Evolutionary conservation across 805 yeast species (phyloP), one percentile per base, ranked within the genome.

Genomic region (Schwanniomyces yamadae): DNA sequence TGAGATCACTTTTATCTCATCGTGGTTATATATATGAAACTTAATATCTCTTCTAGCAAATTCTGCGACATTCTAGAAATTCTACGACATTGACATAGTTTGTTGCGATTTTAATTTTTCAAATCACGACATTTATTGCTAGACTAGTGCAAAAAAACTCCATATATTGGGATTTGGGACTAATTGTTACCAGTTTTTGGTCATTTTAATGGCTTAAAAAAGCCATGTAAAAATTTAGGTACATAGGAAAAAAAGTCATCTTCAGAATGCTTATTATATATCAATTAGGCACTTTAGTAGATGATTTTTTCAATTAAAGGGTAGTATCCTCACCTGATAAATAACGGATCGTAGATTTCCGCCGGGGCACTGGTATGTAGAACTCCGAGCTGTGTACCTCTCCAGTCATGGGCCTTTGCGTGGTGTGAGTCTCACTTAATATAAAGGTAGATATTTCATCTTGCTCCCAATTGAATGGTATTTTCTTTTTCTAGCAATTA

Each of bases 311-410:
- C n/a, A n/a, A 15, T 27, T 20, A 27, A 13, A 15, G 15, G 16
- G 10, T 20, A 10, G 17, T 32, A 12, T 8, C 3, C 29, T 32
- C 35, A 32, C 35, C 35, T 32, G 35, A 32, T 32, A 32, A 16
- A 14, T 19, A 23, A 33, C 41, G 37, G 41, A 14, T 23, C 17
- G 29, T 28, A 33, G 33, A 28, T 9, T 28, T 36, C 40, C 40
- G 40, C 40, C 35, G 40, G 40, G 38, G 38, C 20, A 17, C 29
- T 6, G 12, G n/a, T 13, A n/a, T 23, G 5, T 16, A 17, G 6
- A 31, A 28, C 23, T 28, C 31, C 31, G 31, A 28, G 31, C 23
- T 8, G 12, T n/a, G n/a, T n/a, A n/a, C n/a, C n/a, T n/a, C n/a
- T n/a, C n/a, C n/a, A n/a, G 16, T 16, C 29, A 11, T 10, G 15